Evolutionary conservation across 805 yeast species (phyloP).

Genomic region (Wickerhamomyces silvicola): DNA sequence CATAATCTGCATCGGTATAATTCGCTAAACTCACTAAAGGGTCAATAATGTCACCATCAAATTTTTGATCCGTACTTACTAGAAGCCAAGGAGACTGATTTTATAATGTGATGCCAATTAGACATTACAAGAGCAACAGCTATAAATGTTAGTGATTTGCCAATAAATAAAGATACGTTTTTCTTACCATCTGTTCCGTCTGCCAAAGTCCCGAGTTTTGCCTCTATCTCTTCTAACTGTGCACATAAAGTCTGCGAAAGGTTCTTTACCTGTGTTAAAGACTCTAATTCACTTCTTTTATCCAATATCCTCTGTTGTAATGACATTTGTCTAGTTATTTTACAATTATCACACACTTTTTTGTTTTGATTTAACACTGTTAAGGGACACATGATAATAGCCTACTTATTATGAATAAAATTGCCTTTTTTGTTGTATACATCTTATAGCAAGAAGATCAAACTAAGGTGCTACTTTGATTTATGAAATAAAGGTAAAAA

Average conservation of each 20-base stretch:
- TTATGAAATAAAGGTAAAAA: no score
- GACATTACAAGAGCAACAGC: constrained; percentile 52
- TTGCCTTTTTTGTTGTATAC: no score
- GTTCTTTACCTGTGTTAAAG: constrained; percentile 39
- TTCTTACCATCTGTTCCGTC: constrained; percentile 45
- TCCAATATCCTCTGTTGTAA: constrained; percentile 29
- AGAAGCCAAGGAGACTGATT: constrained; percentile 55
- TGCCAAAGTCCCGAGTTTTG: constrained; percentile 36
- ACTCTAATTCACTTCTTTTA: constrained; percentile 45
- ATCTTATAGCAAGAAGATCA: no score
- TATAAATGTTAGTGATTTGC: constrained; percentile 8
- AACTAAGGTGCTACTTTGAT: no score
- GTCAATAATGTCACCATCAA: constrained; percentile 7
- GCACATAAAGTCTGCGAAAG: constrained; percentile 39
- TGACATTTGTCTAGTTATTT: constrained; percentile 17
- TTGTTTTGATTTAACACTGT: no score
- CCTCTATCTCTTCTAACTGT: constrained; percentile 43
- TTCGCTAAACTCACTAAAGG: constrained; percentile 33
- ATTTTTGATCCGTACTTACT: constrained; percentile 12
- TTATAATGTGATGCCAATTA: constrained; percentile 59
- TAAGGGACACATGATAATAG: no score
- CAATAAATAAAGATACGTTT: background rate
- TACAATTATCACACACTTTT: no score
- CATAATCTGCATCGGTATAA: constrained; percentile 27
- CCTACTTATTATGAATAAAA: no score